These are phyloP conservation scores for Aspergillus oerlinghausenensis DNA, from an alignment of 2,329 filamentous ascomycete genomes.

Conservation along the genomic window DNA sequence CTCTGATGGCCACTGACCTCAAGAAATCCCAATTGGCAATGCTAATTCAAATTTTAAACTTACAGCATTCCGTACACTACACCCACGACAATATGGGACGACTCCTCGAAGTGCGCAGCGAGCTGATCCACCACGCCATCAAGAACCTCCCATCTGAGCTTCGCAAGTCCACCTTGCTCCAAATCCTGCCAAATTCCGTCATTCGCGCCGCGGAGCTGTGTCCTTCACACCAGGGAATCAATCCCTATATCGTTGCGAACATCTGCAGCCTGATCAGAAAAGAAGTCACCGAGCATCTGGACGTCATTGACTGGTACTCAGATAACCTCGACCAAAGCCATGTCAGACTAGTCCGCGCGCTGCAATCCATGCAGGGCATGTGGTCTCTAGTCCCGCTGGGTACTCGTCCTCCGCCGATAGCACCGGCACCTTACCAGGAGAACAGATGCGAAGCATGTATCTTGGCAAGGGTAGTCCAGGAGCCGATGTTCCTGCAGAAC, in stretches of 20 bases:
- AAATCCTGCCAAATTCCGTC: slow-evolving; percentile 14
- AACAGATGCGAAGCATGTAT: slow-evolving; percentile 38
- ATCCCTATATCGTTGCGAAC: slow-evolving; percentile 18
- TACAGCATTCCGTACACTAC: slow-evolving; percentile 2
- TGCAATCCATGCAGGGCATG: slow-evolving; percentile 28
- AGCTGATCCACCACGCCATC: slow-evolving; percentile 6
- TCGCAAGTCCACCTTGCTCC: slow-evolving; percentile 9
- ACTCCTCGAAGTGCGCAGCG: background rate
- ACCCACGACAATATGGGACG: slow-evolving; percentile 7
- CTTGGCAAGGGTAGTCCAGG: slow-evolving; percentile 25
- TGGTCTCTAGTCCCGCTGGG: slow-evolving; percentile 21
- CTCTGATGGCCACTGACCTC: slow-evolving; percentile 16
- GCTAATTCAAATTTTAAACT: slow-evolving; percentile 20
- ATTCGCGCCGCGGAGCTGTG: slow-evolving; percentile 17
- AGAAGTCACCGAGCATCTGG: slow-evolving; percentile 23
- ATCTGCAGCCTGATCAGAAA: slow-evolving; percentile 16
- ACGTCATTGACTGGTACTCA: slow-evolving; percentile 15
- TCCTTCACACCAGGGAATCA: slow-evolving; percentile 19
- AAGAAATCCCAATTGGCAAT: slow-evolving; percentile 14
- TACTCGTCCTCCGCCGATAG: slow-evolving; percentile 1
- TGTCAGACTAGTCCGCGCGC: slow-evolving; percentile 8
- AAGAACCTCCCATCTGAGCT: slow-evolving; percentile 9
- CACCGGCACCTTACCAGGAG: slow-evolving; percentile 24
- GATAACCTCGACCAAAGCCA: slow-evolving; percentile 10
- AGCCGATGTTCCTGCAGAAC: slow-evolving; percentile 24